A percentile compares a stretch with the other conserved stretches of the same genome.
phyloP scores from a whole-genome alignment of 176 grass and related monocot genomes.

The Ananas comosus region DNA sequence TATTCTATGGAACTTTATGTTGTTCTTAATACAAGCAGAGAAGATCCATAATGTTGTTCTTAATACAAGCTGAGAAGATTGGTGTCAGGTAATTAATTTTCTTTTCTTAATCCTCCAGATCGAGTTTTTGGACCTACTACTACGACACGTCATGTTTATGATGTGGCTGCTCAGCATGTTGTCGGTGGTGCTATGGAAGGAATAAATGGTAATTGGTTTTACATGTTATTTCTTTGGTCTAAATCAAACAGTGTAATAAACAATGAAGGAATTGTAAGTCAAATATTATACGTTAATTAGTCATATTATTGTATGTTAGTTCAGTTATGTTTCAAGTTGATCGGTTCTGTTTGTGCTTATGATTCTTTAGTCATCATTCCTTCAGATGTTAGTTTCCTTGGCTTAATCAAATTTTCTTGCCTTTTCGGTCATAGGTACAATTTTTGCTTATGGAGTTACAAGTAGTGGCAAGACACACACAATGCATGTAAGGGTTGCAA shows the following conservation, averaged over 20 bases:
- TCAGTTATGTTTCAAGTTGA: neutral
- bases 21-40: neutral
- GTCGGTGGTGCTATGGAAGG: conserved; percentile 91
- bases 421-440: conserved; percentile 59
- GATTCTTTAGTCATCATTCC: neutral
- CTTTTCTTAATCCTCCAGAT: conserved; percentile 42
- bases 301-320: neutral
- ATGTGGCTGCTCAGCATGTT: conserved; percentile 98
- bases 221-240: neutral
- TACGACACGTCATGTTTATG: conserved; percentile 98
- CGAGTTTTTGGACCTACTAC: conserved; percentile 98
- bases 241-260: too few relatives aligned
- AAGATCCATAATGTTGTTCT: too few relatives aligned
- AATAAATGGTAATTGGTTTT: conserved; percentile 72
- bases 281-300: neutral
- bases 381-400: neutral
- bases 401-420: conserved; percentile 18
- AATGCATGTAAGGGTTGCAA: conserved; percentile 76
- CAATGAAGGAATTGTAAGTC: too few relatives aligned
- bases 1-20: neutral
- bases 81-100: conserved; percentile 15
- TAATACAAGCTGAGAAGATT: neutral
- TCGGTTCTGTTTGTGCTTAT: neutral
- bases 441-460: conserved; percentile 99
- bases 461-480: conserved; percentile 99